These are phyloP conservation scores for Thalassiosira exigua DNA, from an alignment of 352 stramenopile genomes.

Conservation along the genomic window DNA sequence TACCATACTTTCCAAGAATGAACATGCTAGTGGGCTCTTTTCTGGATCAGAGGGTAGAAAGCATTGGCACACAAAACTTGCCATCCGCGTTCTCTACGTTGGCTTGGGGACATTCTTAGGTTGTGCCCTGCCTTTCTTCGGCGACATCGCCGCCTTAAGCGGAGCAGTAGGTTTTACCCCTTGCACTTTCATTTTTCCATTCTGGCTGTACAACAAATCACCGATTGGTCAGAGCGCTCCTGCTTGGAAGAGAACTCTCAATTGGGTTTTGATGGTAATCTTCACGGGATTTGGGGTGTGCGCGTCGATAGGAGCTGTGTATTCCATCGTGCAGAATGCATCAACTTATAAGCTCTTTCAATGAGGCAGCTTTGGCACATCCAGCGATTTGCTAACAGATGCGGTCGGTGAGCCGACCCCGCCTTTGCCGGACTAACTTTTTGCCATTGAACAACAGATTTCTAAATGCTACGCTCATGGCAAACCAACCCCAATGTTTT, in stretches of 20 bases:
- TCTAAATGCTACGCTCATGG: no score
- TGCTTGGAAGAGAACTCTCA: not conserved
- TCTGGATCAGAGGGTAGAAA: not conserved
- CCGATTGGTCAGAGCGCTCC: not conserved
- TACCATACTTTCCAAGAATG: not conserved
- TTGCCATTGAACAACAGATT: no score
- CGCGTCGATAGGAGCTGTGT: not conserved
- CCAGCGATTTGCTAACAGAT: no score
- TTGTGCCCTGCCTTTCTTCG: constrained; percentile 8
- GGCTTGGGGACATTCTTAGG: constrained; percentile 9
- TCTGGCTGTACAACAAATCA: constrained; percentile 11
- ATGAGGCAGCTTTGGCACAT: no score
- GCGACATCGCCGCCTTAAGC: constrained; percentile 1
- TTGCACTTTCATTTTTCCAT: constrained; percentile 12
- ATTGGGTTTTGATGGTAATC: constrained; percentile 1
- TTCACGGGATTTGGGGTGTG: not conserved
- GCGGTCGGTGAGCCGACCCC: no score
- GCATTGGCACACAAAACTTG: no score
- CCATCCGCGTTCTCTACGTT: constrained; percentile 6
- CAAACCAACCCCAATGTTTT: no score
- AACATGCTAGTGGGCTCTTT: not conserved
- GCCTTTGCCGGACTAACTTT: no score
- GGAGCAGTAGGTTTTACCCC: constrained; percentile 24
- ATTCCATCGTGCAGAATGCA: not conserved
- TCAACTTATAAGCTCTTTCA: not conserved